Base-by-base conservation (phyloP, 208 protist genomes). In the Wallacemonas sp. region DNA sequence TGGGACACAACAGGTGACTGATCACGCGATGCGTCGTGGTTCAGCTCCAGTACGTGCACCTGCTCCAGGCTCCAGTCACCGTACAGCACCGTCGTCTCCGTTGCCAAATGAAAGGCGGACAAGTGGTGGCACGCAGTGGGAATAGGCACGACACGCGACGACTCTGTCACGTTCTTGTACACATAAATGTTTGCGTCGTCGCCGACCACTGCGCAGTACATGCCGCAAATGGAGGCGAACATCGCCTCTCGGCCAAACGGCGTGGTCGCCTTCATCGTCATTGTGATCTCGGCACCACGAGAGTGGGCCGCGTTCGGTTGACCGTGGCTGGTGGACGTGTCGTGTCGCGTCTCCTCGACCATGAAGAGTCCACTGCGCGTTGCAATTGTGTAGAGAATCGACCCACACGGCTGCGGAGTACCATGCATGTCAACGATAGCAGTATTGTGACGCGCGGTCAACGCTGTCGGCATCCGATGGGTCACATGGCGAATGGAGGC, bases 31-130 rank as follows among this genome's bases (percentile, higher is more conserved):
- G 58, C 44, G 33, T 63, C 64, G 2, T 19, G 41, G 30, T 61
- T 58, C 0, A 74, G 1, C 32, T 46, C 55, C 3, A 73, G 19
- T 0, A 79, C 32, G n/a, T 57, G 50, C 50, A 57, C 50, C 6
- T 26, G 3, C 22, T 57, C 50, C 50, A 38, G 50, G 30, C 5
- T 4, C 50, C 50, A 57, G 32, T 57, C 50, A 6, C 50, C 50
- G 30, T 57, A 57, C 12, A 57, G 32, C 6, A 57, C 2, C 50
- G 38, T 24, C 50, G 26, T 27, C 30, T 57, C 50, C 32, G 50
- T 57, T 19, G 50, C 50, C 50, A 57, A 19, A n/a, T 57, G 50
- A 26, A 57, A 19, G 17, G 50, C n/a, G 32, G 50, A 57, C 32
- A 57, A 19, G 24, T 24, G 24, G 32, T 17, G 13, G 12, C n/a